These are phyloP conservation scores for Allium sativum DNA, from an alignment of 106 monocot genomes.

Conservation along the genomic window DNA sequence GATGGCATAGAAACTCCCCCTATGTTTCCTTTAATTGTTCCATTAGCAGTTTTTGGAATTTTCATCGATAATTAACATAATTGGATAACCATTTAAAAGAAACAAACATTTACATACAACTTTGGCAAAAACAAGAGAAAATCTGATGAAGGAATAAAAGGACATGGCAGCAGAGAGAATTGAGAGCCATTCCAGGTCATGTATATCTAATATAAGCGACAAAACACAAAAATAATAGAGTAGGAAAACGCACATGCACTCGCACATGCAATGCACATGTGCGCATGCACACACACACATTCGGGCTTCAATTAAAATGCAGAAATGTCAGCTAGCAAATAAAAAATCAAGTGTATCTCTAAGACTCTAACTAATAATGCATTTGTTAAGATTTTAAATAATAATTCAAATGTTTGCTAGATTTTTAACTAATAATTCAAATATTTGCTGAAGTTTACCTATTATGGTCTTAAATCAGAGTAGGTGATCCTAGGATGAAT, in stretches of 20 bases:
- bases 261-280: too few species aligned
- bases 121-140: constrained; percentile 67
- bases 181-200: constrained; percentile 86
- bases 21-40: constrained; percentile 50
- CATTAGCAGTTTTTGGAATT: constrained; percentile 10
- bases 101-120: constrained; percentile 37
- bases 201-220: constrained; percentile 73
- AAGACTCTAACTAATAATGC: not conserved
- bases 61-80: not conserved
- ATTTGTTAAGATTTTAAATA: not conserved
- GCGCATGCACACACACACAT: too few species aligned
- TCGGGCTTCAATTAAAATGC: too few species aligned
- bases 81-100: not conserved
- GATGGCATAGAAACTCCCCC: constrained; percentile 38
- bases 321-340: not conserved
- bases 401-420: not conserved
- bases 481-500: not conserved
- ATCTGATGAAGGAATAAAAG: constrained; percentile 62
- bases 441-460: too few species aligned
- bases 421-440: too few species aligned
- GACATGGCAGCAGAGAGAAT: constrained; percentile 70
- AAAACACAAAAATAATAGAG: constrained; percentile 14
- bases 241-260: not conserved
- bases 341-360: not conserved
- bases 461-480: too few species aligned